Evolutionary conservation across 495 filamentous ascomycete genomes (phyloP), one percentile per base, ranked within the genome.

Genomic region (Neurospora tetrasperma): DNA sequence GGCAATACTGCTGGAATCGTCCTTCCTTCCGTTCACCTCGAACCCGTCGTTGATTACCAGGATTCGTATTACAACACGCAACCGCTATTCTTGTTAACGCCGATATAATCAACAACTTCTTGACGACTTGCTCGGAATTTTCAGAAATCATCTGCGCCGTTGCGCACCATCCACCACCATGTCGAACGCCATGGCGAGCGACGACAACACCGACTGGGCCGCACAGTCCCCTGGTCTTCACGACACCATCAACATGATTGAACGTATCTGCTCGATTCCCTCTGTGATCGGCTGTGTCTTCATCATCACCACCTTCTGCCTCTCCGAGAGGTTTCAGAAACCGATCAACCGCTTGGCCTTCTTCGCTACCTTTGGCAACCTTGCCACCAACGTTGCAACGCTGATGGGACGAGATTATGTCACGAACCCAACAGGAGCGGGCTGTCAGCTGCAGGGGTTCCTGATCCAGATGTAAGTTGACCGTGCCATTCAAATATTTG

Each of bases 341-440:
- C 74, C 94, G n/a, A 94, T 97, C 82, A 96, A 96, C 76, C 88
- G 93, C 4, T 84, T 97, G 5, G 88, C 95, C 11, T 96, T 97
- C 80, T 94, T 90, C 78, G 93, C 94, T 3, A 91, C 90, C 5
- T 92, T 93, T 77, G 94, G 93, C 42, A 97, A 97, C 76, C 84
- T 95, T 43, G 84, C 94, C 80, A 89, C 91, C 70, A 96, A 93
- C 80, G 86, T 94, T 18, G 94, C 90, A 5, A 93, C 93, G 0
- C 78, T 96, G 38, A 92, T 95, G 75, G 89, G 90, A 0, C 84
- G 86, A 44, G 85, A 84, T n/a, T 89, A 87, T 23, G 83, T 88
- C 7, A 73, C 74, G 9, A 83, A 87, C 0, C 70, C 76, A 9
- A 76, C 83, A 27, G 87, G 86, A 7, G 77, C 83, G 12, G 82